Base-by-base conservation (phyloP, 371 early-diverging fungal species). In the Mortierella sp. region DNA sequence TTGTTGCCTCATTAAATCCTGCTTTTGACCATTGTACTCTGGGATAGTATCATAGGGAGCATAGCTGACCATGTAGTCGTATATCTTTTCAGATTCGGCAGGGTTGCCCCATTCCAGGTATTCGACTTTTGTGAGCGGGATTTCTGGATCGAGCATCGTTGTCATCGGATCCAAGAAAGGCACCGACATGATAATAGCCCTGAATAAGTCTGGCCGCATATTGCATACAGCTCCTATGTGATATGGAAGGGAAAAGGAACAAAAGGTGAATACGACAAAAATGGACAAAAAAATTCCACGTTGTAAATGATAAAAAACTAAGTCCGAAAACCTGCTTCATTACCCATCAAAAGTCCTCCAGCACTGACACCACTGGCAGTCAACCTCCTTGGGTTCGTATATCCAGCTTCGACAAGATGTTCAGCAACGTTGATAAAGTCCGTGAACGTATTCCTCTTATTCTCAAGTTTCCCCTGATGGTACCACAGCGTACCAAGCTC, bases 71-170 rank as follows among this genome's bases (percentile, higher is more conserved):
- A 95, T 91, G 27, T 81, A 72, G 37, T 86, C 82, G 68, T 90
- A 93, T 15, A 82, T 86, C 5, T 71, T 54, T 0, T 58, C 26
- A 32, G 84, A 83, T 9, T 82, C 69, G 0, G 85, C 64, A 14
- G 93, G 94, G 68, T 95, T 89, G 0, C 96, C 96, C 96, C 96
- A 96, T 65, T 96, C 96, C 9, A 86, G 81, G 50, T 84, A 87
- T 65, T 96, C 96, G 37, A 91, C 87, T 44, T 84, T 80, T 4
- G 96, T 91, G 3, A 95, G 64, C 1, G 96, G 95, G 9, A 91
- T 81, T 51, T 85, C 73, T 8, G 89, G 87, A 42, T 90, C 85
- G 30, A 93, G 79, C 94, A 96, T 92, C 37, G 94, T 81, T 2
- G 91, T 87, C 26, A 95, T 80, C 14, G 94, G 94, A 56, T 95